Percentiles rank a stretch among this genome's conserved stretches.
These are phyloP conservation scores for Plantago lanceolata DNA, from an alignment of 305 asterid genomes.

Conservation along the genomic window DNA sequence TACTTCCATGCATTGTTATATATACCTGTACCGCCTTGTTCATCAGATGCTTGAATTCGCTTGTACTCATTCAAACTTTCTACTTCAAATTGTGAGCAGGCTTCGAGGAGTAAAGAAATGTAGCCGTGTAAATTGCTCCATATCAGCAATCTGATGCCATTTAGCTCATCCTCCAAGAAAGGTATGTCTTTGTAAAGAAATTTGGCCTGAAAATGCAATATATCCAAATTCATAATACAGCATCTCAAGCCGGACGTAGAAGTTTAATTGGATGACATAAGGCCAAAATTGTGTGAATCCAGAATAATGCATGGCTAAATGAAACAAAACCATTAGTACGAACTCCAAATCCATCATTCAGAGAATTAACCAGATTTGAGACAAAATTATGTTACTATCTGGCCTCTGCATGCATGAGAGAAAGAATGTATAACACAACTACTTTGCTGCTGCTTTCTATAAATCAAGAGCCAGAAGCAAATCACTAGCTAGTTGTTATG, in stretches of 20 bases:
- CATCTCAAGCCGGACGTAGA: not conserved
- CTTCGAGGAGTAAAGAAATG: slow-evolving; percentile 46
- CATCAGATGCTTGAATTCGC: slow-evolving; percentile 15
- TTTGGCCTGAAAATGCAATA: slow-evolving; percentile 38
- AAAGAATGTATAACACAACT: not conserved
- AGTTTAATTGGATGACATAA: not conserved
- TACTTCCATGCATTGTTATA: not conserved
- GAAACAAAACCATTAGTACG: not conserved
- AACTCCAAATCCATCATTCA: too few relatives aligned
- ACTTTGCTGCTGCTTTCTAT: not conserved
- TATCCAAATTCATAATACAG: not conserved
- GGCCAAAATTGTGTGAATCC: not conserved
- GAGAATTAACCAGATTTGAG: too few relatives aligned
- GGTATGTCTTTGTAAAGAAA: slow-evolving; percentile 48
- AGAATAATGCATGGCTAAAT: not conserved
- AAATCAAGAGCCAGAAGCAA: not conserved
- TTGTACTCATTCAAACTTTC: slow-evolving; percentile 25
- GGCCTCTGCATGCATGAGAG: too few relatives aligned
- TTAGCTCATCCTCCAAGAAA: slow-evolving; percentile 51
- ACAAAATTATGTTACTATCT: too few relatives aligned
- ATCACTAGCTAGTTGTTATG: too few relatives aligned
- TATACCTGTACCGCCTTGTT: slow-evolving; percentile 27
- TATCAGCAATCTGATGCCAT: slow-evolving; percentile 41
- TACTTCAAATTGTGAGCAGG: slow-evolving; percentile 46
- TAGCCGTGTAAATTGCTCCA: slow-evolving; percentile 50